phyloP scores from a whole-genome alignment of 2,329 filamentous ascomycete species.

The Botrytis galanthina region DNA sequence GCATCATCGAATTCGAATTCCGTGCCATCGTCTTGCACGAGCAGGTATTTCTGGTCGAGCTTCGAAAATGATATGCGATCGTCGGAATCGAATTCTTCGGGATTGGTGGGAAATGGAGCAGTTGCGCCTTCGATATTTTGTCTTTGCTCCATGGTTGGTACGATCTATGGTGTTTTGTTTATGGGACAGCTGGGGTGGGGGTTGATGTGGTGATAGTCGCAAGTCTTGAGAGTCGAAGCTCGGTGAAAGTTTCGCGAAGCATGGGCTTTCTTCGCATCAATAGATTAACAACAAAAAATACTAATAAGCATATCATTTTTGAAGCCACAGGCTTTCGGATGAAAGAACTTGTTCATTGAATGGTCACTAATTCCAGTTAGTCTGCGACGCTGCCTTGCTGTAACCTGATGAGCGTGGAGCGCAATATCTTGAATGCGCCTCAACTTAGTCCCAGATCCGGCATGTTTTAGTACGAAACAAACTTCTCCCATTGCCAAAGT shows the following conservation, averaged over 20 bases:
- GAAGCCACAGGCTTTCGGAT: background rate
- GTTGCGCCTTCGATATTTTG: slow-evolving; percentile 19
- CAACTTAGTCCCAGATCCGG: background rate
- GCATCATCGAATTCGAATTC: slow-evolving; percentile 80
- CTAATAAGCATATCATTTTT: background rate
- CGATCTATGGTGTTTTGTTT: slow-evolving; percentile 6
- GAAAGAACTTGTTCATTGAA: background rate
- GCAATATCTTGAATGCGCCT: background rate
- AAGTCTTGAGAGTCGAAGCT: slow-evolving; percentile 1
- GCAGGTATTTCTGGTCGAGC: slow-evolving; percentile 75
- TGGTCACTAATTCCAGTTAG: background rate
- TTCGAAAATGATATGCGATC: slow-evolving; percentile 85
- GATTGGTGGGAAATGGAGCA: slow-evolving; percentile 35
- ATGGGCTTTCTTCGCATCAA: background rate
- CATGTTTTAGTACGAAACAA: background rate
- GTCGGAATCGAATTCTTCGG: slow-evolving; percentile 63
- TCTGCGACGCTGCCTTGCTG: background rate
- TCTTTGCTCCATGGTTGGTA: slow-evolving; percentile 31
- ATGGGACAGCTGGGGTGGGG: slow-evolving; percentile 6
- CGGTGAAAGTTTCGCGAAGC: slow-evolving; percentile 4
- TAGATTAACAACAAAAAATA: background rate
- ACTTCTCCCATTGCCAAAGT: background rate
- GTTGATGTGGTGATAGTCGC: slow-evolving; percentile 18
- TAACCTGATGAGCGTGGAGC: background rate
- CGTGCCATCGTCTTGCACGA: slow-evolving; percentile 78